Percentiles rank a stretch among this genome's conserved stretches.
These are phyloP conservation scores for Fusarium vanettenii DNA, from an alignment of 2,329 filamentous ascomycete species.

Conservation along the genomic window DNA sequence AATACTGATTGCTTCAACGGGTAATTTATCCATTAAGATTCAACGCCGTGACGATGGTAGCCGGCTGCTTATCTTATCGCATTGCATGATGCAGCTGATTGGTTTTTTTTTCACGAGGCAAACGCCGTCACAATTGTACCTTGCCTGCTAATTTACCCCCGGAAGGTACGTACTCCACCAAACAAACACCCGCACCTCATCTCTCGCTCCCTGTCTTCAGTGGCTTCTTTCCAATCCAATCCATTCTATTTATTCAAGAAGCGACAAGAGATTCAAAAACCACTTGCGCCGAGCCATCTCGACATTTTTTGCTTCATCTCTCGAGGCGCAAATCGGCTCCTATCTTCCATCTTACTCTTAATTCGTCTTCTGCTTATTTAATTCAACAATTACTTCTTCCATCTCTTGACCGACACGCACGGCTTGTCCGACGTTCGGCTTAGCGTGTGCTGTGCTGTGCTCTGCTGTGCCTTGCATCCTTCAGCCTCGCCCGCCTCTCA, in stretches of 20 bases:
- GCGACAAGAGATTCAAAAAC: not conserved
- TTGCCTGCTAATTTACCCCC: constrained; percentile 17
- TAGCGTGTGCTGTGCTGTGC: not conserved
- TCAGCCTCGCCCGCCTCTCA: constrained; percentile 26
- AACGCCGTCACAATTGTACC: constrained; percentile 9
- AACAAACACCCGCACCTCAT: constrained; percentile 19
- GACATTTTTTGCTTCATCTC: not conserved
- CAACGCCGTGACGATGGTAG: not conserved
- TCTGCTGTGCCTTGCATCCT: constrained; percentile 18
- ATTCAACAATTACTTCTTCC: not conserved
- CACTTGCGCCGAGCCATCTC: not conserved
- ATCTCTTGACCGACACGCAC: not conserved
- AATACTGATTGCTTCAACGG: not conserved
- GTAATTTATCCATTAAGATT: not conserved
- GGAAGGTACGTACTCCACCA: constrained; percentile 20
- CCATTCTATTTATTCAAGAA: constrained; percentile 4
- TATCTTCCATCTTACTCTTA: not conserved
- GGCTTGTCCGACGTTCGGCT: constrained; percentile 33
- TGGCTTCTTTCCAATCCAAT: constrained; percentile 30
- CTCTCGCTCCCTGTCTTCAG: constrained; percentile 30
- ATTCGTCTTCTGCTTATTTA: not conserved
- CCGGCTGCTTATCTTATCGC: constrained; percentile 34
- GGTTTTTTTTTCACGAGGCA: constrained; percentile 20
- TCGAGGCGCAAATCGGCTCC: not conserved
- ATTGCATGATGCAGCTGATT: constrained; percentile 23